Conservation (phyloP, 441 rosid species). For the Daphne laureola region DNA sequence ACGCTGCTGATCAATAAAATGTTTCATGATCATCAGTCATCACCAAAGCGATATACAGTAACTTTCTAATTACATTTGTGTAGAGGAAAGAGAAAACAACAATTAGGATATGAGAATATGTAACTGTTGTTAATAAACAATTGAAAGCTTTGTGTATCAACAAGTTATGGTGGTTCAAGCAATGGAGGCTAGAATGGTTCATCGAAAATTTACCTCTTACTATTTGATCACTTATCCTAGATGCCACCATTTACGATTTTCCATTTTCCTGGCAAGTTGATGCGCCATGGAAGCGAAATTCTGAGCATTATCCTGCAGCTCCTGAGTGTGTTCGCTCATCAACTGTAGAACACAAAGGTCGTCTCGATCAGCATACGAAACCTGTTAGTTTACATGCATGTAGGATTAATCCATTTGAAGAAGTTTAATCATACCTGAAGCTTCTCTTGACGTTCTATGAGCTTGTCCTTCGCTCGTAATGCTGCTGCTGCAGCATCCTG, state of each 20-base stretch:
- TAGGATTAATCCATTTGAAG: neutral
- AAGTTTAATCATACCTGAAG: constrained; percentile 50
- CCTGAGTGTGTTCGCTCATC: constrained; percentile 56
- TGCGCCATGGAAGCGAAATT: constrained; percentile 69
- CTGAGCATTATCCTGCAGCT: constrained; percentile 76
- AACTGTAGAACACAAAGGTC: constrained; percentile 32
- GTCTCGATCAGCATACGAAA: neutral
- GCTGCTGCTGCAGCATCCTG: constrained; percentile 85
- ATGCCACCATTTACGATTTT: constrained; percentile 93
- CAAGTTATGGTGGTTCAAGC: too few species aligned
- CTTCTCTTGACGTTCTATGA: constrained; percentile 72
- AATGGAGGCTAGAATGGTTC: too few species aligned
- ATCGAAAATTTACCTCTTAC: too few species aligned
- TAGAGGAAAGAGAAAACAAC: too few species aligned
- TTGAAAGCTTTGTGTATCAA: too few species aligned
- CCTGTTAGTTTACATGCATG: too few species aligned
- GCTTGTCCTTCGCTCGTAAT: constrained; percentile 72
- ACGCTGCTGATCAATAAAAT: too few species aligned
- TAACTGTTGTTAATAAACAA: too few species aligned
- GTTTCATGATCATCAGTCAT: too few species aligned
- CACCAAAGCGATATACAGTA: too few species aligned
- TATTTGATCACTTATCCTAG: constrained; percentile 23
- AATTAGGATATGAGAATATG: too few species aligned
- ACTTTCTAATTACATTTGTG: too few species aligned
- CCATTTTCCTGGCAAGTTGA: constrained; percentile 84